Percentiles rank a stretch among this genome's conserved stretches.
These are phyloP conservation scores for Xylaria sp. DNA, from an alignment of 2,329 filamentous ascomycete genomes.

Conservation along the genomic window DNA sequence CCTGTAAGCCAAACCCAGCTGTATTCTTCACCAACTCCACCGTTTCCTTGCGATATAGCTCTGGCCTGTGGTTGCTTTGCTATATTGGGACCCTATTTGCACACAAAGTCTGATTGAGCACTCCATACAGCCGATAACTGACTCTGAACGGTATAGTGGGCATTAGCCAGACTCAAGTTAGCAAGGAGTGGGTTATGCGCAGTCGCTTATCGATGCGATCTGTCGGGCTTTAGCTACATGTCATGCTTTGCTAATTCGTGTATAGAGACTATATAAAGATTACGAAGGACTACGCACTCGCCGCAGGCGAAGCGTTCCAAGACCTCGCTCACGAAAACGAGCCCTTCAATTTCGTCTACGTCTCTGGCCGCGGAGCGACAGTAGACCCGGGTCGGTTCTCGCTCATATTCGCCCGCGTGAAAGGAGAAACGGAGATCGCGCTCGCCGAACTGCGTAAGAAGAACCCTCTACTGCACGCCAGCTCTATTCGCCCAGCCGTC, in stretches of 20 bases:
- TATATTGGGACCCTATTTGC: neutral
- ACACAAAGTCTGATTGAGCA: neutral
- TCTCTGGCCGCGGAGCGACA: slow-evolving; percentile 73
- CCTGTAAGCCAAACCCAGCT: slow-evolving; percentile 49
- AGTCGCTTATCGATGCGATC: neutral
- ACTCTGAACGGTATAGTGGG: slow-evolving; percentile 55
- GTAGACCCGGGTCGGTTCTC: slow-evolving; percentile 65
- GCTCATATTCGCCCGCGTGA: slow-evolving; percentile 68
- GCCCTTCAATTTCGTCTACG: slow-evolving; percentile 75
- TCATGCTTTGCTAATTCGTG: neutral
- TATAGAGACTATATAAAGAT: slow-evolving; percentile 71
- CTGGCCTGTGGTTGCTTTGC: too few species aligned
- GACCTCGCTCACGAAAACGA: slow-evolving; percentile 53
- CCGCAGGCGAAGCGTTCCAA: slow-evolving; percentile 54
- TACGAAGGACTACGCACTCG: slow-evolving; percentile 72
- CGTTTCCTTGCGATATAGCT: neutral
- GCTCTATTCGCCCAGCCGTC: slow-evolving; percentile 67
- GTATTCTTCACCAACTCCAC: neutral
- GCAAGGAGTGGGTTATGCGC: slow-evolving; percentile 60
- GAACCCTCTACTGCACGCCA: slow-evolving; percentile 61
- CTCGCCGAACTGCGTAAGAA: slow-evolving; percentile 63
- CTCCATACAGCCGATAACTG: neutral
- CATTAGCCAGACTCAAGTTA: slow-evolving; percentile 68
- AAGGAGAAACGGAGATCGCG: slow-evolving; percentile 71
- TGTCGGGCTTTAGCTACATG: neutral